Conservation (phyloP, 257 asterid species). For the Nicotiana obtusifolia region DNA sequence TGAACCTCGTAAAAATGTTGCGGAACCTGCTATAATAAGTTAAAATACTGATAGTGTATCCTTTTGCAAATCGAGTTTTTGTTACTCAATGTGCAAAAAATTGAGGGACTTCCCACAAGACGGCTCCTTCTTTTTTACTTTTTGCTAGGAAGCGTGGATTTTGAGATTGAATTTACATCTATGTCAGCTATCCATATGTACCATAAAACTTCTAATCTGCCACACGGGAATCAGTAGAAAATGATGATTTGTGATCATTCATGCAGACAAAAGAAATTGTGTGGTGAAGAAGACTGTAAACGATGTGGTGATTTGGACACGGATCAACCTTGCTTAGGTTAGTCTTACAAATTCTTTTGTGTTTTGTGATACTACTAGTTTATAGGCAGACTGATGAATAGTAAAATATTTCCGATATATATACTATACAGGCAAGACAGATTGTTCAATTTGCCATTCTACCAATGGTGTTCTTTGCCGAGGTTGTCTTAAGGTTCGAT, state of each 20-base stretch:
- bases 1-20: background rate
- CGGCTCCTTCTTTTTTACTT: background rate
- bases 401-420: background rate
- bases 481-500: conserved; percentile 74
- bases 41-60: background rate
- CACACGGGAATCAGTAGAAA: background rate
- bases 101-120: background rate
- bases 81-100: background rate
- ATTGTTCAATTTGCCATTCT: conserved; percentile 77
- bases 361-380: background rate
- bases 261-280: conserved; percentile 75
- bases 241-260: background rate
- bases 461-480: conserved; percentile 67
- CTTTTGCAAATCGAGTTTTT: background rate
- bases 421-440: conserved; percentile 73
- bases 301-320: conserved; percentile 65
- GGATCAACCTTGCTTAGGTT: conserved; percentile 68
- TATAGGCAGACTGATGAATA: conserved; percentile 30
- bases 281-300: conserved; percentile 86
- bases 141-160: background rate
- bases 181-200: background rate
- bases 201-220: background rate
- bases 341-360: conserved; percentile 13
- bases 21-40: background rate
- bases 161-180: background rate